phyloP scores from a whole-genome alignment of 176 grass and related monocot genomes.

The Tillandsia leiboldiana region DNA sequence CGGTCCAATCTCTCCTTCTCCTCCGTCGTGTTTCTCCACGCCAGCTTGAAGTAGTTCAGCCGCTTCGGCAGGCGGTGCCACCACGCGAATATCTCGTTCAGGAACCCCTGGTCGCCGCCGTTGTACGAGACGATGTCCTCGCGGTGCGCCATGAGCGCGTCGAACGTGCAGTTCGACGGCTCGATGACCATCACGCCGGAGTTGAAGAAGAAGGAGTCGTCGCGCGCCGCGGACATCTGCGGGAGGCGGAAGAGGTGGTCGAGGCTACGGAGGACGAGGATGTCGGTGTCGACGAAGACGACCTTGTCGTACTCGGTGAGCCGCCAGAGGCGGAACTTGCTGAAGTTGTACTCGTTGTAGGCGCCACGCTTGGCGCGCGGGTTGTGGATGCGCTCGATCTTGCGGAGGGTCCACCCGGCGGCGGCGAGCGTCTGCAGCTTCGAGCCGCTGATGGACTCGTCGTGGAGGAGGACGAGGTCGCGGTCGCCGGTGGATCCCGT shows the following conservation, averaged over 20 bases:
- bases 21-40: slow-evolving; percentile 57
- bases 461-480: slow-evolving; percentile 30
- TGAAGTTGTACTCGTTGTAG: slow-evolving; percentile 99
- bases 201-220: slow-evolving; percentile 75
- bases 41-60: slow-evolving; percentile 91
- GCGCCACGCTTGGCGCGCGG: slow-evolving; percentile 49
- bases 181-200: slow-evolving; percentile 88
- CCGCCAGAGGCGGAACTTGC: slow-evolving; percentile 98
- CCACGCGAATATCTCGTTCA: slow-evolving; percentile 97
- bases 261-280: slow-evolving; percentile 71
- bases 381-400: slow-evolving; percentile 76
- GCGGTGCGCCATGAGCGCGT: slow-evolving; percentile 33
- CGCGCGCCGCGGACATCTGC: slow-evolving; percentile 72
- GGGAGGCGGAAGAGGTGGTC: slow-evolving; percentile 75
- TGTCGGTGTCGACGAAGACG: slow-evolving; percentile 90
- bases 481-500: slow-evolving; percentile 3
- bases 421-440: slow-evolving; percentile 45
- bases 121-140: slow-evolving; percentile 72
- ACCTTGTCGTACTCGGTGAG: slow-evolving; percentile 66
- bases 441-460: slow-evolving; percentile 29
- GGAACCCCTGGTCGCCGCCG: slow-evolving; percentile 91
- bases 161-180: slow-evolving; percentile 77
- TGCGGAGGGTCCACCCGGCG: slow-evolving; percentile 51
- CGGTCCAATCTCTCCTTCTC: slow-evolving; percentile 63
- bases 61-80: slow-evolving; percentile 87